Evolutionary conservation across 345 rosid species (phyloP), one percentile per base, ranked within the genome.

Genomic region (Eucalyptus microcorys): DNA sequence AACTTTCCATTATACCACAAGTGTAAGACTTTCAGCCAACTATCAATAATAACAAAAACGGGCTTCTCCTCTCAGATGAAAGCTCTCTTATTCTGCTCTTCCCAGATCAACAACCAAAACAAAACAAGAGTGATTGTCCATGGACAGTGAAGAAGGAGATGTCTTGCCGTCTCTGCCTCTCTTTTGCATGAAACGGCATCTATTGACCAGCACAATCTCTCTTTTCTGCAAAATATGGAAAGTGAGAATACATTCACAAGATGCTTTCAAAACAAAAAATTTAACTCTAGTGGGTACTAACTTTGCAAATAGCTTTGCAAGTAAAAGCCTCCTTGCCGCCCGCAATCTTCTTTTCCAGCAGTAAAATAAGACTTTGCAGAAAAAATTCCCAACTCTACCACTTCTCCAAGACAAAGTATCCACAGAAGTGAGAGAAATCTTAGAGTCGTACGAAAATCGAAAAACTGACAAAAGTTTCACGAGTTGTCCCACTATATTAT

Each of bases 1-100:
- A 66, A 66, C 79, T 66, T 66, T 66, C 79, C 37, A 4, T 19
- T 32, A 4, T 32, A n/a, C 40, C 10, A 32, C 7, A 10, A 66
- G 79, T 4, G 76, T 32, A 16, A 32, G 21, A 32, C 40, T 66
- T 61, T 66, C 50, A 32, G 15, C 79, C 40, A 15, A 66, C 10
- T 66, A 7, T 32, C 21, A 7, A 7, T 32, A 66, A 66, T 32
- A 7, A n/a, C 79, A 66, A n/a, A 66, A 66, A 0, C 0, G 1
- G 3, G 21, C 50, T 14, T 32, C 40, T 66, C 79, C 79, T 66
- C 40, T 32, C 22, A 5, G 3, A 7, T 66, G 76, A 64, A 14
- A n/a, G 19, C 37, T 64, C 3, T 64, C 76, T n/a, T 14, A 64
- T n/a, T 64, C 76, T 2, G 21, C 76, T 64, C 40, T 64, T 64